These are phyloP conservation scores for Candida multigemmis DNA, from an alignment of 805 yeast species.

Conservation along the genomic window DNA sequence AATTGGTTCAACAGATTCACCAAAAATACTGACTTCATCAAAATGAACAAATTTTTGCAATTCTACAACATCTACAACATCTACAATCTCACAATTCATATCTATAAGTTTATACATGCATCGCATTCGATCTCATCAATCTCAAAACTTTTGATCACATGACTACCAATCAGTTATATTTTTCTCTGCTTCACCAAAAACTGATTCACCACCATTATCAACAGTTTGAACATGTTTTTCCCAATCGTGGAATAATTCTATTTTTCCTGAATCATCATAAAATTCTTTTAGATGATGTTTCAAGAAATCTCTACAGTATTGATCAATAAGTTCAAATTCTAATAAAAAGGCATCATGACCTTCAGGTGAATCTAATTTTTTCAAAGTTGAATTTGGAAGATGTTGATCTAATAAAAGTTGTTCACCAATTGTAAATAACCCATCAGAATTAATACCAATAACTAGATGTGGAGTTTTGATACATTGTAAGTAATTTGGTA, in stretches of 20 bases:
- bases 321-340: constrained; percentile 78
- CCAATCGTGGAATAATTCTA: constrained; percentile 36
- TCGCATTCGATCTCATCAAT: too few relatives aligned
- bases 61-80: too few relatives aligned
- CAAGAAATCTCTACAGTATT: constrained; percentile 60
- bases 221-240: constrained; percentile 24
- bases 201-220: constrained; percentile 45
- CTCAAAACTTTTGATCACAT: too few relatives aligned
- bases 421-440: constrained; percentile 84
- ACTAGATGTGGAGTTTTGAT: constrained; percentile 71
- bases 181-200: constrained; percentile 89
- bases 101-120: too few relatives aligned
- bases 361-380: constrained; percentile 80
- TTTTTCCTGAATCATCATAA: constrained; percentile 35
- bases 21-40: too few relatives aligned
- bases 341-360: constrained; percentile 96
- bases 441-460: constrained; percentile 88
- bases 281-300: constrained; percentile 47
- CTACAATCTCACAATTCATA: too few relatives aligned
- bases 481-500: constrained; percentile 45
- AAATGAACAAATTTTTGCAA: too few relatives aligned
- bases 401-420: constrained; percentile 75
- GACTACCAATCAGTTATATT: constrained; percentile 81
- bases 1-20: too few relatives aligned
- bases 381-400: constrained; percentile 60